These are phyloP conservation scores for Phylloporus sp. DNA, from an alignment of 768 basidiomycete genomes.

Conservation along the genomic window DNA sequence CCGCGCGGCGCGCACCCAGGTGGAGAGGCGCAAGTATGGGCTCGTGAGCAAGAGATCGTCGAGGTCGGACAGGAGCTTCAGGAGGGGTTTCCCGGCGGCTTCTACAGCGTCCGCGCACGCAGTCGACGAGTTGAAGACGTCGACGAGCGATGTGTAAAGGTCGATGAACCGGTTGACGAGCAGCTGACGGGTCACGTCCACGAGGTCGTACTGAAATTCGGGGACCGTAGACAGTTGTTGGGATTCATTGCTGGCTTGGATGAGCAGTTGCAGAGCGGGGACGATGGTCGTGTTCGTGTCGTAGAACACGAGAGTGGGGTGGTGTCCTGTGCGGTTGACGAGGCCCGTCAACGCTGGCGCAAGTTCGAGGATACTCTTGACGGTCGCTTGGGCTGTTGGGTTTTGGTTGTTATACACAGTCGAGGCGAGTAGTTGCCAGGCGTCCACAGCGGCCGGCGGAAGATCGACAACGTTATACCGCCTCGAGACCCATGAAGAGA, in stretches of 20 bases:
- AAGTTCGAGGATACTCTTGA: constrained; percentile 37
- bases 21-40: no score
- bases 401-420: constrained; percentile 38
- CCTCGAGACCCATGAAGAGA: constrained; percentile 32
- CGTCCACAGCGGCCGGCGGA: constrained; percentile 24
- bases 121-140: constrained; percentile 22
- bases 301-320: constrained; percentile 34
- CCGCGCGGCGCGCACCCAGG: no score
- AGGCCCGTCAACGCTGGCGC: constrained; percentile 32
- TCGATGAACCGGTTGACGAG: constrained; percentile 36
- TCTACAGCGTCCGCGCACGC: constrained; percentile 19
- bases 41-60: no score
- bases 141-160: constrained; percentile 29
- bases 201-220: constrained; percentile 38
- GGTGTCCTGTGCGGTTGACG: constrained; percentile 29
- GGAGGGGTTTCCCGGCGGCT: constrained; percentile 25
- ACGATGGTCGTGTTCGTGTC: constrained; percentile 54
- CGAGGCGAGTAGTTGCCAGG: constrained; percentile 34
- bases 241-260: constrained; percentile 27
- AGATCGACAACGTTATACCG: constrained; percentile 30
- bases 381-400: constrained; percentile 28
- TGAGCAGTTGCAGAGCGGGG: constrained; percentile 70
- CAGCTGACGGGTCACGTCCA: constrained; percentile 37
- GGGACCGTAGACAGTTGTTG: constrained; percentile 19
- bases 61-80: constrained; percentile 30